Base-by-base conservation (phyloP, 805 yeast species). In the Sugiyamaella americana region DNA sequence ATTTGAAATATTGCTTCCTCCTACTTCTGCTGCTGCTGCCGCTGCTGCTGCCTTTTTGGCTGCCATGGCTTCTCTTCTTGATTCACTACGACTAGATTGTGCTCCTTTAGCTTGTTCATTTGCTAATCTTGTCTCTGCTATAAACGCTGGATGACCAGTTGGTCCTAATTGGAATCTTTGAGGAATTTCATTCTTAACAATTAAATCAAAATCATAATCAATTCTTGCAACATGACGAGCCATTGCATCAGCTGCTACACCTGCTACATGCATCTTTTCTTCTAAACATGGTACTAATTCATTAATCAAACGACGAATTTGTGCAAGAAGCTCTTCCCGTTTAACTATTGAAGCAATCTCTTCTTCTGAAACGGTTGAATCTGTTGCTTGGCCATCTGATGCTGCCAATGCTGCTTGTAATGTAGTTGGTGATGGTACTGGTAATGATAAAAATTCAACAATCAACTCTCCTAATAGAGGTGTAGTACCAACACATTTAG, bases 221-320 rank as follows among this genome's bases (percentile, higher is more conserved):
- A 93, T 73, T 43, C 97, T 72, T 43, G 72, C 74, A 46, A 87
- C 67, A 58, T 87, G 84, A 49, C 81, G 78, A 24, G 73, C 68
- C 40, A 88, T 74, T 10, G 82, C 74, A 56, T 89, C 97, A 24
- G 86, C 75, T 19, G 97, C 96, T 35, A 87, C 82, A 1, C 91
- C 82, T 3, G 97, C 91, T 37, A 93, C 96, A 63, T 91, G 97
- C 94, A 93, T 87, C 66, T 93, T 93, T 63, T 93, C 97, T 62
- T 91, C 98, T 46, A 91, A 67, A 51, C 96, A 86, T 0, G 98
- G 97, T 70, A 91, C 79, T 47, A 91, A 72, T 48, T 86, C 95
- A 52, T 72, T 70, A 17, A 79, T 69, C 29, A 71, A 54, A 13
- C 56, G 55, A 26, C 74, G 70, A 24, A 78, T 70, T 34, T 62